Base-by-base conservation (phyloP, 1,139 yeast genomes). In the Geotrichum klebahnii region DNA sequence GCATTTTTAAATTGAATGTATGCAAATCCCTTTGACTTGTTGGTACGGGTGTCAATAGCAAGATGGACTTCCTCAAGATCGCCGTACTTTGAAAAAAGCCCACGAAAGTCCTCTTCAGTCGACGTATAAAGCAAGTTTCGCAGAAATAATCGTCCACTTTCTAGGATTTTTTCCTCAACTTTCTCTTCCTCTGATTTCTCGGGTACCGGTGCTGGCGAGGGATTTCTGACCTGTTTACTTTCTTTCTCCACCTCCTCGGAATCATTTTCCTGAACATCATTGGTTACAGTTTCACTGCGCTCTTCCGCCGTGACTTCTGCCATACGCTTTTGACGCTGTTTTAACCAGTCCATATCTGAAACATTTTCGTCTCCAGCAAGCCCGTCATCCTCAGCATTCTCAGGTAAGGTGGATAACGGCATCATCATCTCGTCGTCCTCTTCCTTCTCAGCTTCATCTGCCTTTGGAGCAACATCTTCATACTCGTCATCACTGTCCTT, bases 1-100 rank as follows among this genome's bases (percentile, higher is more conserved):
- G 84, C 74, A 55, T 79, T 72, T 23, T 67, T 69, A 65, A 85
- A 92, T 64, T 84, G 82, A 9, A 89, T 76, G 61, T 90, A 90
- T 0, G 95, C 96, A 67, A 88, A 88, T 0, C 99, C 99, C 67
- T 92, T 92, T 1, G 96, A 84, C 61, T 82, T 80, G 8, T 95
- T 95, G 0, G 94, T 87, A 67, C 94, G 78, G 2, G 95, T 84
- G 63, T 92, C 97, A 35, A 89, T 69, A 0, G 98, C 97, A 59
- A 92, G 73, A 66, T 92, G 98, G 0, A 89, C 96, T 54, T 72
- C 75, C 45, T 68, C 71, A 10, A 70, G 46, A 2, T 51, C 56
- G 2, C 77, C 76, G 58, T 68, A 84, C 6, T 65, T 59, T 3
- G 71, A 59, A 62, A 85, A 84, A 23, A 89, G 70, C 1, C 74